Evolutionary conservation across 768 basidiomycete genomes (phyloP), one percentile per base, ranked within the genome.

Genomic region (Melanogaster broomeanus): DNA sequence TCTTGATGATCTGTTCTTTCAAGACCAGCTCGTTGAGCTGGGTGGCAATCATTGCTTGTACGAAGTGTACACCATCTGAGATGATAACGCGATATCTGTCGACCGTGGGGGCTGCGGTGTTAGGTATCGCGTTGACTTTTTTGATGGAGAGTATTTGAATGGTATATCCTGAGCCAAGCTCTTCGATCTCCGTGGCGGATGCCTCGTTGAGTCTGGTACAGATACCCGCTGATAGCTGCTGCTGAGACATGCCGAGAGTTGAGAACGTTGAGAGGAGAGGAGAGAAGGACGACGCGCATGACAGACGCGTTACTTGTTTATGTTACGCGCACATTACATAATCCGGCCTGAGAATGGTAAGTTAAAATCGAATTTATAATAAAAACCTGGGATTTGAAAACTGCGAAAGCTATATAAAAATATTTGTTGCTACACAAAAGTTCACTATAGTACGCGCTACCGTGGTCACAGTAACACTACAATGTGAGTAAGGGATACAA

Each of bases 11-110:
- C 1, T 73, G 62, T 6, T 83, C 80, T 0, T 83, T 75, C 15
- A 85, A 78, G 13, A 95, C 84, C 57, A 92, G 72, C 7, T 74
- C 55, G 61, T 98, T 98, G 40, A 94, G 79, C 62, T 93, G 89
- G 0, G 95, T 98, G 5, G 94, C 91, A 30, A 98, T 77, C 97
- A 99, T 98, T 22, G 90, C 86, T 68, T 98, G 97, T 42, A 89
- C 76, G 67, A 90, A 97, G 58, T 89, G 73, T 18, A 77, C 75
- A 35, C 96, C 94, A 70, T 98, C 96, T 0, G 93, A 96, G 35
- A 98, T 74, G 69, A 98, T 91, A 53, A 96, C 78, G 54, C 93
- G 80, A 69, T 81, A 84, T 51, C 87, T 76, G 62, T 88, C 87
- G 40, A 76, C 57, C 40, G 70, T 8, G 46, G 67, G 11, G 60